A percentile compares a stretch with the other conserved stretches of the same genome.
phyloP scores from a whole-genome alignment of 139 green algal genomes.

The Closterium sp. region DNA sequence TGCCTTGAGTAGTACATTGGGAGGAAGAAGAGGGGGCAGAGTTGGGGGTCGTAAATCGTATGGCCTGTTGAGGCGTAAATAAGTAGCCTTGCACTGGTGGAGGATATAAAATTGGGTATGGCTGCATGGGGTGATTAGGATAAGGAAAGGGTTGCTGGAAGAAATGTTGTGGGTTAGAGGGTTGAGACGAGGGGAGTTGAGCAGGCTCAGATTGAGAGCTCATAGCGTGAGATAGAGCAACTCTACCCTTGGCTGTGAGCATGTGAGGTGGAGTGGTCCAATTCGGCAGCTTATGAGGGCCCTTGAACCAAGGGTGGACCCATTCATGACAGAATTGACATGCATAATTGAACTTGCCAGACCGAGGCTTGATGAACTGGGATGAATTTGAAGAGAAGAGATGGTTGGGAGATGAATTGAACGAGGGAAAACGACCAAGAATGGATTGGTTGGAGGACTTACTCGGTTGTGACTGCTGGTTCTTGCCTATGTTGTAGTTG shows the following conservation, averaged over 20 bases:
- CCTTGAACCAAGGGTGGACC: not conserved
- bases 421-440: not conserved
- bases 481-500: not conserved
- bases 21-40: not conserved
- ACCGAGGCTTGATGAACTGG: not conserved
- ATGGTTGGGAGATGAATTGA: not conserved
- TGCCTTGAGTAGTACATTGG: not conserved
- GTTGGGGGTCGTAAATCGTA: not conserved
- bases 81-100: not conserved
- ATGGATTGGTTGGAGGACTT: not conserved
- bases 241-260: no score
- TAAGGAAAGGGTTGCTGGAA: no score
- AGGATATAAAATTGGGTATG: no score
- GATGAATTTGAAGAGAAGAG: not conserved
- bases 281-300: no score
- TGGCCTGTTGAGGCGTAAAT: not conserved
- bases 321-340: not conserved
- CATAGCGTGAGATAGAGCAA: no score
- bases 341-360: not conserved
- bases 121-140: no score
- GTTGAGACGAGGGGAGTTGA: no score
- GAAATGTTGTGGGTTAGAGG: no score
- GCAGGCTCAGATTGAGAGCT: no score
- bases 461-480: not conserved
- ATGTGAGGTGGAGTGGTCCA: no score